These are phyloP conservation scores for Penicillium canariense DNA, from an alignment of 495 filamentous ascomycete species.

Conservation along the genomic window DNA sequence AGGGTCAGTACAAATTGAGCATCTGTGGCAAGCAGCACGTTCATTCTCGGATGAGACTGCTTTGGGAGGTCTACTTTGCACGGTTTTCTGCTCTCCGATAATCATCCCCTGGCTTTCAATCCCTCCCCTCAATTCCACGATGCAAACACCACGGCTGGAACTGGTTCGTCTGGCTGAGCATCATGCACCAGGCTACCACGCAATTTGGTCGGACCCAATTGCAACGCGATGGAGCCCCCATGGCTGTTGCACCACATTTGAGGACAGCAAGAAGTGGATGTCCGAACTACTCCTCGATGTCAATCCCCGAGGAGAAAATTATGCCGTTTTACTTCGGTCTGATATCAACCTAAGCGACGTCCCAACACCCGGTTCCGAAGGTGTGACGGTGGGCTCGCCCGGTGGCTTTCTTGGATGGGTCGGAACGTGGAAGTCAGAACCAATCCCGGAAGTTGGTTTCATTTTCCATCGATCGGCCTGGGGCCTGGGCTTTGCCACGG, in stretches of 20 bases:
- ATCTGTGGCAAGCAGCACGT: too few relatives aligned
- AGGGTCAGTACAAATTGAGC: too few relatives aligned
- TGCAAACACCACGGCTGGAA: constrained; percentile 18
- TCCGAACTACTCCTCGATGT: constrained; percentile 8
- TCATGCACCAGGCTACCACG: constrained; percentile 17
- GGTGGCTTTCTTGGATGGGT: constrained; percentile 10
- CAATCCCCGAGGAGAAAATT: constrained; percentile 21
- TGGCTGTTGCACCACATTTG: constrained; percentile 15
- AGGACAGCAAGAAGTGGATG: constrained; percentile 21
- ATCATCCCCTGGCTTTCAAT: too few relatives aligned
- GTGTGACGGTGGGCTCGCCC: background rate
- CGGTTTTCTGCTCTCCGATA: too few relatives aligned
- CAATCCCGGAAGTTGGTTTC: constrained; percentile 29
- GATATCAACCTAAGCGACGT: background rate
- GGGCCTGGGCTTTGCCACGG: constrained; percentile 34
- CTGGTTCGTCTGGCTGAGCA: constrained; percentile 15
- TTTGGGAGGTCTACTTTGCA: too few relatives aligned
- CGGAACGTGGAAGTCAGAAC: constrained; percentile 13
- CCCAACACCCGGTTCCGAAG: background rate
- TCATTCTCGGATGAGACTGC: too few relatives aligned
- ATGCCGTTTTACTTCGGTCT: constrained; percentile 15
- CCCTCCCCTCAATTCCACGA: too few relatives aligned
- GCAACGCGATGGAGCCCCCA: constrained; percentile 24
- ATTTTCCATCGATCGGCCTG: constrained; percentile 26
- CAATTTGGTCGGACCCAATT: constrained; percentile 22